Evolutionary conservation across 345 rosid species (phyloP), one percentile per base, ranked within the genome.

Genomic region (Mangifera indica): DNA sequence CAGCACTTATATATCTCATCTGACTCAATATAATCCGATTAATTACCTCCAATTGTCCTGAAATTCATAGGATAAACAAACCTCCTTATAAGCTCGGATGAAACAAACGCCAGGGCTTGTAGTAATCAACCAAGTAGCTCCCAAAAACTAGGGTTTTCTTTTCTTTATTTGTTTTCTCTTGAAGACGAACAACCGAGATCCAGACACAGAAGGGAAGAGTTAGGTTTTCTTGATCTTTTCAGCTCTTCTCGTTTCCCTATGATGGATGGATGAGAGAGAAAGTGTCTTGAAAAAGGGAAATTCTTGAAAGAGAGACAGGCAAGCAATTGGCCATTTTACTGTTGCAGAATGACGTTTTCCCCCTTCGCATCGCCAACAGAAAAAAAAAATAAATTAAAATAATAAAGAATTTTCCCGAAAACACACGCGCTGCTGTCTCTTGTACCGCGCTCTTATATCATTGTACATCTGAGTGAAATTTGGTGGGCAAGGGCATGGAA

Each of bases 201-300:
- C 55, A 25, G 24, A 24, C 15, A 18, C 37, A 56, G 45, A 22
- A 40, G 17, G 58, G 20, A n/a, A 14, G 59, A 21, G 34, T 52
- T 68, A 69, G 78, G 85, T 82, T 59, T 84, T 29, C 63, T 25
- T 15, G 82, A 83, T 76, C 78, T 42, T 40, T 44, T 63, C 37
- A 22, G 63, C 72, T 20, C 57, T 26, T 71, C 37, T 56, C 44
- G n/a, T 60, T 1, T 71, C 12, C 70, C 67, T 17, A 75, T 69
- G 72, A 81, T 82, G 72, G 79, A 81, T 63, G 25, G 77, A 76
- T 6, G 77, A 45, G 56, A 76, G 53, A 75, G 71, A 80, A 71
- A 56, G 52, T n/a, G 18, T 21, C 25, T 49, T 48, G 59, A 60
- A 40, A 67, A 67, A 69, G 72, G 74, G 68, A 24, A 69, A 29